Evolutionary conservation across 257 asterid species (phyloP), one percentile per base, ranked within the genome.

Genomic region (Nicotiana paniculata): DNA sequence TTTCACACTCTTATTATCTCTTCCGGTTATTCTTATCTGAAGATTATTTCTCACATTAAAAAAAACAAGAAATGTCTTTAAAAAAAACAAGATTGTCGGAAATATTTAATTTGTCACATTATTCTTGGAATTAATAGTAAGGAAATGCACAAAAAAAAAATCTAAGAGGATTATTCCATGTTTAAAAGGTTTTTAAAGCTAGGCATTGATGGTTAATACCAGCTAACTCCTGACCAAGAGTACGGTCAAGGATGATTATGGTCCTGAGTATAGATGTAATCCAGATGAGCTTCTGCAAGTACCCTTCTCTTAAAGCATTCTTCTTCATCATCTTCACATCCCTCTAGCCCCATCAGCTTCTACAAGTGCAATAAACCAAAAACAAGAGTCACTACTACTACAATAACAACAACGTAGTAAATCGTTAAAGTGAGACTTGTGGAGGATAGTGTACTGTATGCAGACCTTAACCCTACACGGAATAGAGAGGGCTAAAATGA

Each of bases 211-310:
- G 10, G n/a, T 17, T 54, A 46, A 57, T 21, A 53, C 16, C 18
- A 39, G 18, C 64, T 11, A n/a, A 1, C 10, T 32, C 12, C 10
- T 21, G 4, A 1, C 15, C 11, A 26, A 4, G 26, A 51, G 2
- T 4, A 77, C 15, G 65, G 0, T 85, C 85, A 86, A 91, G 35
- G 89, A 10, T 74, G 95, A 39, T 91, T 83, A 35, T 85, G 92
- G 54, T 84, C 77, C 85, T 93, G 97, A 82, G 97, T 93, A 87
- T 93, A 93, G 77, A 93, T 93, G 86, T 93, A 93, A 79, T 93
- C 98, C 84, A 93, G 78, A 61, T 93, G 97, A 83, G 90, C 92
- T 79, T 92, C 98, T 39, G 89, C 90, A 57, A 89, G 17, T 75
- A 75, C 61, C 89, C 98, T 92, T 84, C 93, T 92, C 86, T 84